Conservation (phyloP, 2,329 filamentous ascomycete species). For the Aspergillus eucalypticola region DNA sequence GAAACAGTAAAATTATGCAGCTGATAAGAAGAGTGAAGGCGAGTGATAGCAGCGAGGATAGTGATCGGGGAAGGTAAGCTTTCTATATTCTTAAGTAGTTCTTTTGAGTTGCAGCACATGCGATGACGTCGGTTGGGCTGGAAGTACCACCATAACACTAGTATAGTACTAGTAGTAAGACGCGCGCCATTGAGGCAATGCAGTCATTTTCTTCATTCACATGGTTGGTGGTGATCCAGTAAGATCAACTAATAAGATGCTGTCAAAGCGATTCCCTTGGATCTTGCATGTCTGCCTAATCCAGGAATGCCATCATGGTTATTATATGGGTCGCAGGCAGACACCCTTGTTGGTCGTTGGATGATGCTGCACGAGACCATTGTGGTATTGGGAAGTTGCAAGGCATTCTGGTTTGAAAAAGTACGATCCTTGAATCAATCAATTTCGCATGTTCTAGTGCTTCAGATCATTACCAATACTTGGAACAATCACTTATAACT, state of each 20-base stretch:
- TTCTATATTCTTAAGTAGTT: conserved; percentile 1
- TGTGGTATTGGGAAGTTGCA: neutral
- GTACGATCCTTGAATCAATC: neutral
- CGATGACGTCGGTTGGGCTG: conserved; percentile 9
- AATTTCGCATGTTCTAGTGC: neutral
- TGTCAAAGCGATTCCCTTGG: neutral
- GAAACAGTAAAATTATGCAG: neutral
- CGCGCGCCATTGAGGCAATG: neutral
- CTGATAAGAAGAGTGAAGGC: neutral
- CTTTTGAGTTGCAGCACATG: neutral
- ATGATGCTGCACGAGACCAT: neutral
- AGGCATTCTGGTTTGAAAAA: neutral
- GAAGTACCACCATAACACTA: neutral
- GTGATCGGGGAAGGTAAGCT: neutral
- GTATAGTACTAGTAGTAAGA: neutral
- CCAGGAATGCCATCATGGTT: neutral
- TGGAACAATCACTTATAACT: neutral
- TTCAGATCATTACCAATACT: neutral
- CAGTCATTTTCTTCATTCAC: neutral
- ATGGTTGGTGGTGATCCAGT: neutral
- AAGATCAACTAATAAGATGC: neutral
- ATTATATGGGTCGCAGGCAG: neutral
- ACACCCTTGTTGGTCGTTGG: neutral
- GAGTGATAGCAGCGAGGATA: neutral
- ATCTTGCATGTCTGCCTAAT: conserved; percentile 4